Percentiles rank a stretch among this genome's conserved stretches.
Evolutionary conservation across 768 basidiomycete genomes (phyloP).

Genomic region (Cubamyces lactineus): DNA sequence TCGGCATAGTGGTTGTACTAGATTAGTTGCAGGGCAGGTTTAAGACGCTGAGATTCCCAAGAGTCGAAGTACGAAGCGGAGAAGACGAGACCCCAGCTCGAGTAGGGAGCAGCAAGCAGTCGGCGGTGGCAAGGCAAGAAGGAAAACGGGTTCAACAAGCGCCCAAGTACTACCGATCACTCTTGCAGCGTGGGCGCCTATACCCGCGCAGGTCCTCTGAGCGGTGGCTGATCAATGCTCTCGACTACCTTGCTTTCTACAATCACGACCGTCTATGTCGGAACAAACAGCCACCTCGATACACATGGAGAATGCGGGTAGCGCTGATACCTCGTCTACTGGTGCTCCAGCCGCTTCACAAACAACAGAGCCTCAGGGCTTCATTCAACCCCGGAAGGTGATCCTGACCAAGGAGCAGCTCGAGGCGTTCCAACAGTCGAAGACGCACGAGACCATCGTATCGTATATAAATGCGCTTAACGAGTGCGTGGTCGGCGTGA

Average conservation of each 20-base stretch:
- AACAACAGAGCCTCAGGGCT: constrained; percentile 28
- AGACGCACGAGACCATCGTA: constrained; percentile 68
- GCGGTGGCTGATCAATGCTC: background rate
- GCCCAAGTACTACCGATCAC: constrained; percentile 8
- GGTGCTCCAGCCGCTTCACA: background rate
- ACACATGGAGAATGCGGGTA: too few relatives aligned
- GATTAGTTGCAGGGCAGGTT: too few relatives aligned
- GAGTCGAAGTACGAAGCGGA: background rate
- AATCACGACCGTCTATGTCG: constrained; percentile 27
- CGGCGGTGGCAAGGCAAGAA: background rate
- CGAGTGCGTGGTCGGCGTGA: constrained; percentile 71
- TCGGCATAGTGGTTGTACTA: constrained; percentile 44
- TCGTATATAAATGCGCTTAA: constrained; percentile 78
- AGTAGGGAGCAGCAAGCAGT: background rate
- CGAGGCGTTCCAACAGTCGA: constrained; percentile 75
- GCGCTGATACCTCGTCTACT: too few relatives aligned
- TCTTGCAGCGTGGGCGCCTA: background rate
- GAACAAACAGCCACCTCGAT: background rate
- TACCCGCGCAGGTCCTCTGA: background rate
- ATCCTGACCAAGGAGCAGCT: constrained; percentile 82
- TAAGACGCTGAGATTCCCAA: background rate
- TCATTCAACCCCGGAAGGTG: constrained; percentile 61
- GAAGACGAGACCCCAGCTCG: background rate
- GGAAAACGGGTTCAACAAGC: constrained; percentile 15
- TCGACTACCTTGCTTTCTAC: background rate